phyloP scores from a whole-genome alignment of 805 yeast species.

The Dipodascus geniculatus region DNA sequence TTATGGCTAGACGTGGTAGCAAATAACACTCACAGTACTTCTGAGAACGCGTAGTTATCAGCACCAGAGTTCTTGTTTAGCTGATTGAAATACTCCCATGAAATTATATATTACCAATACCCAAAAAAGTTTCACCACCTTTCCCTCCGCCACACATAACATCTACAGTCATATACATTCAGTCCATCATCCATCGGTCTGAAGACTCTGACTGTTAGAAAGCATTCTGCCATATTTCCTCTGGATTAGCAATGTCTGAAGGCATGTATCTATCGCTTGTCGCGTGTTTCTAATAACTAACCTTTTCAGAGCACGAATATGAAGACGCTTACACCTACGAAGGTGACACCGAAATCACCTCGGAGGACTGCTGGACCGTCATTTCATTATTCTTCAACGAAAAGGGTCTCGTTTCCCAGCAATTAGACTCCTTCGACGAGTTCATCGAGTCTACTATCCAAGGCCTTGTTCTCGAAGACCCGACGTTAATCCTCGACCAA shows the following conservation, averaged over 20 bases:
- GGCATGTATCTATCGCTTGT: neutral
- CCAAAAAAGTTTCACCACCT: neutral
- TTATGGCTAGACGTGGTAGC: too few relatives aligned
- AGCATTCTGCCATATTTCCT: neutral
- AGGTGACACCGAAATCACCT: conserved; percentile 65
- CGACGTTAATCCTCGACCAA: conserved; percentile 87
- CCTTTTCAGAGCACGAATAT: neutral
- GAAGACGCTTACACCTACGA: conserved; percentile 66
- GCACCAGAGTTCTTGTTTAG: too few relatives aligned
- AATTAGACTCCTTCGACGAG: conserved; percentile 95
- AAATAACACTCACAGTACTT: too few relatives aligned
- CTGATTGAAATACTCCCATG: too few relatives aligned
- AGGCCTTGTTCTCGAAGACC: conserved; percentile 93
- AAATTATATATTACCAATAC: neutral
- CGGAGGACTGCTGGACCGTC: conserved; percentile 99
- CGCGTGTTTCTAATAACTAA: neutral
- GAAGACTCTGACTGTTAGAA: neutral
- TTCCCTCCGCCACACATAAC: neutral
- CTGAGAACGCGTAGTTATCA: neutral
- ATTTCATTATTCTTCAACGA: conserved; percentile 92
- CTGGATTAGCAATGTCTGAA: neutral
- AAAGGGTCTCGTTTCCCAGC: conserved; percentile 95
- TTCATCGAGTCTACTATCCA: conserved; percentile 94
- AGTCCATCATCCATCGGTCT: neutral
- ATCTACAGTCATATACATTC: neutral